Percentiles rank a stretch among this genome's conserved stretches.
Evolutionary conservation across 164 flowering plant genomes (phyloP).

Genomic region (Chimonanthus salicifolius): DNA sequence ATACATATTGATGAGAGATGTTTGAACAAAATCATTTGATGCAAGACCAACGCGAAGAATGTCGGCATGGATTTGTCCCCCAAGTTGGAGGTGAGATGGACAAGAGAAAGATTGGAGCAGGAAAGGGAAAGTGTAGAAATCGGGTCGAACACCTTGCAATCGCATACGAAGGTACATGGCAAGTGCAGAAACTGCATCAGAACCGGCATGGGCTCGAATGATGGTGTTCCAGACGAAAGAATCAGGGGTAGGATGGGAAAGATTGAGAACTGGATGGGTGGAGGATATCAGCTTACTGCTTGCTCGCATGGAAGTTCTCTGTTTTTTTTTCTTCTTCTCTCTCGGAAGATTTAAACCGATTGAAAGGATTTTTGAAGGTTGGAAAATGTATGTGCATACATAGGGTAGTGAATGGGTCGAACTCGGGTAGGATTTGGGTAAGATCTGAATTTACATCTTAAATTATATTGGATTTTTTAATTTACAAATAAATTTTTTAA

Average conservation of each 20-base stretch:
- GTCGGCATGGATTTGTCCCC: constrained; percentile 19
- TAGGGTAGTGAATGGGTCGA: too few species aligned
- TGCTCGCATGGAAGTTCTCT: constrained; percentile 5
- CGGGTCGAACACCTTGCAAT: constrained; percentile 24
- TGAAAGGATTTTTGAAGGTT: too few species aligned
- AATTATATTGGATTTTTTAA: too few species aligned
- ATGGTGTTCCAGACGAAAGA: constrained; percentile 34
- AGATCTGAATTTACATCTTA: too few species aligned
- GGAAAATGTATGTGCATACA: too few species aligned
- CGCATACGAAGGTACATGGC: constrained; percentile 29
- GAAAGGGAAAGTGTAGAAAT: constrained; percentile 33
- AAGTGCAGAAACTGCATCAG: constrained; percentile 11
- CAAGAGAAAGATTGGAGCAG: constrained; percentile 26
- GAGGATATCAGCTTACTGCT: constrained; percentile 17
- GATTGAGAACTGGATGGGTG: constrained; percentile 25
- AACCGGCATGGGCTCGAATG: constrained; percentile 20
- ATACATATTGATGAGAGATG: constrained; percentile 29
- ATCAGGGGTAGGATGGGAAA: constrained; percentile 21
- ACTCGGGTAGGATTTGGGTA: too few species aligned
- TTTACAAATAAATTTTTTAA: too few species aligned
- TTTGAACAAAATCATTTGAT: constrained; percentile 20
- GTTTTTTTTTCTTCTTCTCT: too few species aligned
- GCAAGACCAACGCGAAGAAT: constrained; percentile 16
- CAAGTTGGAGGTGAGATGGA: constrained; percentile 17
- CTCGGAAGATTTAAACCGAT: too few species aligned